phyloP scores from a whole-genome alignment of 2,329 filamentous ascomycete genomes.

The Sclerotinia trifoliorum region DNA sequence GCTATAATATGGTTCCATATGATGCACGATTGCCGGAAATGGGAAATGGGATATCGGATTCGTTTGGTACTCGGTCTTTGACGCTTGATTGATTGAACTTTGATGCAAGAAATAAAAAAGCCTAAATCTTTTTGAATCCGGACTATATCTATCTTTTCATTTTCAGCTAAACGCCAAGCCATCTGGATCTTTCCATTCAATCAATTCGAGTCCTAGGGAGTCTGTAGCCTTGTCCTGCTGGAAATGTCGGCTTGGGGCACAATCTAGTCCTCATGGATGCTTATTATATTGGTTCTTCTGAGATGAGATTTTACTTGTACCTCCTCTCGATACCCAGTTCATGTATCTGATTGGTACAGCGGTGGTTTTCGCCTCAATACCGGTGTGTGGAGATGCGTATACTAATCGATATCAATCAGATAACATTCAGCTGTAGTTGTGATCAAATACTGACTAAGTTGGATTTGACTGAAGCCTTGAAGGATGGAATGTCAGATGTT shows the following conservation, averaged over 20 bases:
- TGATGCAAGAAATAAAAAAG: conserved; percentile 3
- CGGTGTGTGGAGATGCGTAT: conserved; percentile 11
- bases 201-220: neutral
- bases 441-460: neutral
- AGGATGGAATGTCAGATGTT: neutral
- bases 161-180: conserved; percentile 22
- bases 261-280: neutral
- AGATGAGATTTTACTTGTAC: neutral
- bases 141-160: neutral
- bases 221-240: conserved; percentile 20
- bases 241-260: conserved; percentile 8
- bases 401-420: conserved; percentile 1
- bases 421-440: neutral
- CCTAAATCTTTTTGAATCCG: neutral
- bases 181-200: conserved; percentile 9
- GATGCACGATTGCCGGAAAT: conserved; percentile 11
- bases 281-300: conserved; percentile 8
- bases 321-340: neutral
- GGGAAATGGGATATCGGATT: neutral
- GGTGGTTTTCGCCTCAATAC: conserved; percentile 15
- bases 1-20: conserved; percentile 2
- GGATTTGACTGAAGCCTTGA: neutral
- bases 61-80: no score
- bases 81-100: neutral
- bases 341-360: conserved; percentile 5